Base-by-base conservation (phyloP, 1,139 yeast species). In the Saccharomycopsis phalli region DNA sequence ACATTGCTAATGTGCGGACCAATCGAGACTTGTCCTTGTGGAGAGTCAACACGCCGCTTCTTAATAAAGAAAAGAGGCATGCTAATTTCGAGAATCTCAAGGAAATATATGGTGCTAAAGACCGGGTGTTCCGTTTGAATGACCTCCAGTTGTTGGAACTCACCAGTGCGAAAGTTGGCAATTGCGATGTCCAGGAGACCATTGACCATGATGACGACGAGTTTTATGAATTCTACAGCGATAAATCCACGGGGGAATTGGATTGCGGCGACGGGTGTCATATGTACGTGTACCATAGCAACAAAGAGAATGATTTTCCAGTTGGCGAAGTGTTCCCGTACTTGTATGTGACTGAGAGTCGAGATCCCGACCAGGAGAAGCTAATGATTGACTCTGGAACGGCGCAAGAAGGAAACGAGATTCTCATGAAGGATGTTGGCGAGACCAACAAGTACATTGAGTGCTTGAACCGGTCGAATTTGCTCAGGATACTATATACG, bases 231-330 rank as follows among this genome's bases (percentile, higher is more conserved):
- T 36, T 28, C 25, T 36, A 36, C 27, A 34, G 27, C 10, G 16
- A 19, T 18, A 40, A 41, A 19, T 37, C 29, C 10, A 38, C 32
- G 10, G 45, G 38, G 20, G 13, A 17, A 4, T 23, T 44, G 13
- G 41, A 44, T 35, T 33, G 42, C n/a, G 47, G 42, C 4, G 47
- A 44, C 25, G 47, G 47, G 8, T 44, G 47, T 28, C 47, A 44
- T 30, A 17, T 44, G 27, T 42, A 44, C 13, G 17, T 44, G 20
- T 44, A 41, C 22, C 37, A 42, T 30, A 40, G 38, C 2, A 34
- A 23, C 6, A 25, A 29, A 14, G 42, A 32, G 6, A 18, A 35
- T 8, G 20, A 41, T 25, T 34, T 21, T 16, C 47, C 47, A 14
- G 36, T 28, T 4, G 18, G 31, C 18, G 42, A 44, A 14, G 28